A percentile compares a stretch with the other conserved stretches of the same genome.
These are phyloP conservation scores for Aspergillus saccharolyticus DNA, from an alignment of 495 filamentous ascomycete species.

Conservation along the genomic window DNA sequence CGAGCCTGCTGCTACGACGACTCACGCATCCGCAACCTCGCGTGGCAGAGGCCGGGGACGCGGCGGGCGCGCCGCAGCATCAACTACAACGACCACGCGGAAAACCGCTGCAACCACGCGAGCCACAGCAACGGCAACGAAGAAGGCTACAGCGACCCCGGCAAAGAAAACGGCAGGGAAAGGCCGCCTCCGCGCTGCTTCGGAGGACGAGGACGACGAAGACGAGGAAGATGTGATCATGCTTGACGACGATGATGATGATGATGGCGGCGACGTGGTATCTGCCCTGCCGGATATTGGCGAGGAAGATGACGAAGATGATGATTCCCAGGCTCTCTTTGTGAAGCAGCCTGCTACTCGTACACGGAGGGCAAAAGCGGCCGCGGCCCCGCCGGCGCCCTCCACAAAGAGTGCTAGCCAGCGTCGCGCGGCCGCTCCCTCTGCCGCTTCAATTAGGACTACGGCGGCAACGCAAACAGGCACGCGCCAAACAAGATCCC, in stretches of 20 bases:
- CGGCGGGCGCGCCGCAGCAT: constrained; percentile 41
- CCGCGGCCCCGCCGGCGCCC: constrained; percentile 6
- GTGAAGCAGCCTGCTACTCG: constrained; percentile 46
- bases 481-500: constrained; percentile 13
- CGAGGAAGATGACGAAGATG: constrained; percentile 42
- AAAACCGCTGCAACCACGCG: constrained; percentile 34
- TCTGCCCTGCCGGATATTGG: constrained; percentile 23
- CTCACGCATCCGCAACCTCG: constrained; percentile 29
- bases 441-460: constrained; percentile 39
- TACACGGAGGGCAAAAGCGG: constrained; percentile 23
- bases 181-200: constrained; percentile 42
- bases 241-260: constrained; percentile 57
- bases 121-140: neutral
- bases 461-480: constrained; percentile 21
- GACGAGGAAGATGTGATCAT: constrained; percentile 63
- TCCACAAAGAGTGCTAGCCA: constrained; percentile 26
- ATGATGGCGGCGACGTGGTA: constrained; percentile 41
- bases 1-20: constrained; percentile 15
- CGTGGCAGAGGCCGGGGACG: constrained; percentile 49
- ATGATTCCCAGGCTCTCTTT: constrained; percentile 49
- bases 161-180: constrained; percentile 30
- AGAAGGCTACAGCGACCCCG: constrained; percentile 32
- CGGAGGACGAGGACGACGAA: constrained; percentile 56
- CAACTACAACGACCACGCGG: constrained; percentile 33
- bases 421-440: constrained; percentile 34